These are phyloP conservation scores for Aphanomyces euteiches DNA, from an alignment of 352 stramenopile genomes.

Conservation along the genomic window DNA sequence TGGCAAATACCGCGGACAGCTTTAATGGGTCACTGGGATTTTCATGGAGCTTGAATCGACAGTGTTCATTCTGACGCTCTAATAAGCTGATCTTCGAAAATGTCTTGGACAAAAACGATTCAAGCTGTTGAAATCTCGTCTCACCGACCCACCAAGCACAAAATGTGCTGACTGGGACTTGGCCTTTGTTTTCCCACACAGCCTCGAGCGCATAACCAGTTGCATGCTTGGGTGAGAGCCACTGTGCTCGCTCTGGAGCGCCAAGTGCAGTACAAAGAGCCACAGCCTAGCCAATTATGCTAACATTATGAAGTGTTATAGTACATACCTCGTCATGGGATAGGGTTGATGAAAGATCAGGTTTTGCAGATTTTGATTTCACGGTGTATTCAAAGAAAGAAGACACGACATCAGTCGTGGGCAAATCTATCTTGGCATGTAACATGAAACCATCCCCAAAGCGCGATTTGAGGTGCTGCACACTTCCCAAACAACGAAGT, in stretches of 20 bases:
- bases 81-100: slow-evolving; percentile 46
- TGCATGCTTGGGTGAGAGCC: slow-evolving; percentile 34
- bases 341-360: not conserved
- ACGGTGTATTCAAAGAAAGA: slow-evolving; percentile 1
- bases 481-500: slow-evolving; percentile 93
- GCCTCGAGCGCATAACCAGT: slow-evolving; percentile 36
- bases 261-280: slow-evolving; percentile 37
- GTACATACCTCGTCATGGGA: not conserved
- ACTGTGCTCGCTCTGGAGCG: slow-evolving; percentile 33
- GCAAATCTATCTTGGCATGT: slow-evolving; percentile 64
- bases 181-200: slow-evolving; percentile 31
- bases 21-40: slow-evolving; percentile 25
- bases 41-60: slow-evolving; percentile 48
- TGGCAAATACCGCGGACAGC: slow-evolving; percentile 46
- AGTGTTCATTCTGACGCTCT: slow-evolving; percentile 63
- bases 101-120: slow-evolving; percentile 38
- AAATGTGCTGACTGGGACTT: slow-evolving; percentile 36
- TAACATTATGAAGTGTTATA: not conserved
- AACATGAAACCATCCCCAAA: slow-evolving; percentile 86
- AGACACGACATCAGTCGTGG: slow-evolving; percentile 30
- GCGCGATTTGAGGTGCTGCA: slow-evolving; percentile 86
- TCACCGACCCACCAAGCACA: slow-evolving; percentile 66
- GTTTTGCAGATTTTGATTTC: slow-evolving; percentile 32
- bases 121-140: slow-evolving; percentile 42
- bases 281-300: slow-evolving; percentile 12